Percentiles rank a stretch among this genome's conserved stretches.
These are phyloP conservation scores for Phalaenopsis equestris DNA, from an alignment of 106 monocot species.

Conservation along the genomic window DNA sequence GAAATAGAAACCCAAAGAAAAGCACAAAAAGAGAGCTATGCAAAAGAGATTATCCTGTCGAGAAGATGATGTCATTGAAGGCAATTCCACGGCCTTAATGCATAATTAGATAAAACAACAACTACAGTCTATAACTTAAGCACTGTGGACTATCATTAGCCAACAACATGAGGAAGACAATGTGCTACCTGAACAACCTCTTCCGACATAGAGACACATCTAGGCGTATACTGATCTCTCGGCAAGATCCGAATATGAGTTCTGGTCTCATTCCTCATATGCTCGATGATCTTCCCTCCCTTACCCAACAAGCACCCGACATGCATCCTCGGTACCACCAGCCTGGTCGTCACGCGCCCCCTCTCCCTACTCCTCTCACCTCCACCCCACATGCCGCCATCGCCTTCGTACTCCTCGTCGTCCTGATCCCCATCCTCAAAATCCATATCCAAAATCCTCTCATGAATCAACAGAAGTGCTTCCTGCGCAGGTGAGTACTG, in stretches of 20 bases:
- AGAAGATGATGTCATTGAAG: background rate
- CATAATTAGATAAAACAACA: background rate
- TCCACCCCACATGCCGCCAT: constrained; percentile 14
- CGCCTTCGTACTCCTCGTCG: constrained; percentile 16
- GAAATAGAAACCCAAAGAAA: background rate
- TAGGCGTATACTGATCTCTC: constrained; percentile 68
- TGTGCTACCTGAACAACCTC: constrained; percentile 83
- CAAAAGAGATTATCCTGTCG: background rate
- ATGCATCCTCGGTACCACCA: constrained; percentile 78
- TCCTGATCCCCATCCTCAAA: constrained; percentile 23
- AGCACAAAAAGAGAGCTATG: background rate
- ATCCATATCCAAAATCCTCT: constrained; percentile 57
- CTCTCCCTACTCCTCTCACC: constrained; percentile 26
- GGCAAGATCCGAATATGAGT: constrained; percentile 93
- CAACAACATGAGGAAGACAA: background rate
- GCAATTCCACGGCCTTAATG: background rate
- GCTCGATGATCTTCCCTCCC: constrained; percentile 97
- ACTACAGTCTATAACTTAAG: background rate
- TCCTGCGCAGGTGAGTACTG: constrained; percentile 84
- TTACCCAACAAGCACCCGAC: constrained; percentile 94
- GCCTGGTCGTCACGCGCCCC: constrained; percentile 47
- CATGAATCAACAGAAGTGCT: constrained; percentile 69
- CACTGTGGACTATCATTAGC: background rate
- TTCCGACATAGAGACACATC: constrained; percentile 68
- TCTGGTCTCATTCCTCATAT: constrained; percentile 95